Evolutionary conservation across 306 rosid species (phyloP).

Genomic region (Acacia confusa): DNA sequence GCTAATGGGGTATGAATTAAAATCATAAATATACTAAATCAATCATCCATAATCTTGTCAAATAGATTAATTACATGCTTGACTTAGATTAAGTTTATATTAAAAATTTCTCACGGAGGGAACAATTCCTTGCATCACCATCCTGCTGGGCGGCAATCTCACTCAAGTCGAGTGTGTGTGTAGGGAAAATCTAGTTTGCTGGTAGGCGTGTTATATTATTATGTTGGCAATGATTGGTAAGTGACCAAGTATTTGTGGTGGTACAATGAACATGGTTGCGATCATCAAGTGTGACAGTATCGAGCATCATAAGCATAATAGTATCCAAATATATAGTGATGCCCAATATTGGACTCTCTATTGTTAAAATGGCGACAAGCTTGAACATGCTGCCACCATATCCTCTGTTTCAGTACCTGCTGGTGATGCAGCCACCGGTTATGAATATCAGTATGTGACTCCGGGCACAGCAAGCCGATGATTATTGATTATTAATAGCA

Average conservation of each 20-base stretch:
- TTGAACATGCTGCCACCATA: slow-evolving; percentile 63
- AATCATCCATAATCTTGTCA: background rate
- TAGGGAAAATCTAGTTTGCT: background rate
- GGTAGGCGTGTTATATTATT: background rate
- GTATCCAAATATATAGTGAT: slow-evolving; percentile 42
- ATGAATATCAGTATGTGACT: slow-evolving; percentile 67
- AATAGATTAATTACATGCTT: background rate
- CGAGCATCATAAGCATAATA: slow-evolving; percentile 36
- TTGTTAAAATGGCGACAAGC: slow-evolving; percentile 56
- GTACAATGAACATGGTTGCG: slow-evolving; percentile 50
- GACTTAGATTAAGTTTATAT: background rate
- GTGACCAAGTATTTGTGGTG: background rate
- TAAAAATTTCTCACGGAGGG: slow-evolving; percentile 51
- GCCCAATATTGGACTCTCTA: slow-evolving; percentile 63
- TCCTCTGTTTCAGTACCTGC: slow-evolving; percentile 68
- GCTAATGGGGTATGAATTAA: slow-evolving; percentile 66
- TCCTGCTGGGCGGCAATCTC: slow-evolving; percentile 89
- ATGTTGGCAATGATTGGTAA: background rate
- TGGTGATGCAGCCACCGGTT: slow-evolving; percentile 94
- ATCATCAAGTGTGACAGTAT: slow-evolving; percentile 44
- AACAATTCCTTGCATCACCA: slow-evolving; percentile 84
- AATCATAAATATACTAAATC: background rate
- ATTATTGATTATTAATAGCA: too few species aligned
- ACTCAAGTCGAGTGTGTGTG: slow-evolving; percentile 53
- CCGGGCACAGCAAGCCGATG: too few species aligned